Evolutionary conservation across 2,329 filamentous ascomycete species (phyloP), one percentile per base, ranked within the genome.

Genomic region (Volutella citrinella): DNA sequence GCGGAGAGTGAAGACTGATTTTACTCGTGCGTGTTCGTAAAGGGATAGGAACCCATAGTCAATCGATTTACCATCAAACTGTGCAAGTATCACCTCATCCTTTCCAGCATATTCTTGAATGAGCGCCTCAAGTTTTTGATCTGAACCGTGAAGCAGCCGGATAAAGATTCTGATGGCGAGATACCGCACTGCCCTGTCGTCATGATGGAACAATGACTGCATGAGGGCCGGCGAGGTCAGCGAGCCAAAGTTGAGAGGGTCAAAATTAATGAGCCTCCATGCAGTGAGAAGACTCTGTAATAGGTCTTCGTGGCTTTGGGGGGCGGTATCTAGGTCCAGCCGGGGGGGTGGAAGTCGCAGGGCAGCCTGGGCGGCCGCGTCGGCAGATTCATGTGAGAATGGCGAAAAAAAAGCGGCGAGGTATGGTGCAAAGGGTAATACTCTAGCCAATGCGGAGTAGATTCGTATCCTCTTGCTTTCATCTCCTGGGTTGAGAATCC

Each of bases 101-200:
- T 60, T 65, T 28, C 77, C 80, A 35, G 91, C 67, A 58, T 89
- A 73, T 51, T 76, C 70, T 30, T 68, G 63, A 19, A 94, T 63
- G 58, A 95, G 82, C 30, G 76, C 69, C 54, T 94, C 83, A 29
- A 85, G 72, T 43, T 87, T 87, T 45, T 74, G 69, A 59, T 98
- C 93, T 5, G 93, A 84, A 19, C 85, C 85, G 51, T 80, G 80
- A 49, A 94, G 78, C 37, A 88, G 78, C 43, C 87, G 71, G 54
- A 84, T 89, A 46, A 95, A 85, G 39, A 90, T 78, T 44, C 88
- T 79, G 36, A 95, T 75, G 11, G 89, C 84, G 41, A 97, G 70
- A 60, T 90, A 95, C 61, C 85, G 79, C 31, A 95, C 76, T 12
- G 76, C 65, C 38, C 63, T 66, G 46, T 74, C 70, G 28, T 63